These are phyloP conservation scores for Euphorbia tirucalli DNA, from an alignment of 345 rosid genomes.

Conservation along the genomic window DNA sequence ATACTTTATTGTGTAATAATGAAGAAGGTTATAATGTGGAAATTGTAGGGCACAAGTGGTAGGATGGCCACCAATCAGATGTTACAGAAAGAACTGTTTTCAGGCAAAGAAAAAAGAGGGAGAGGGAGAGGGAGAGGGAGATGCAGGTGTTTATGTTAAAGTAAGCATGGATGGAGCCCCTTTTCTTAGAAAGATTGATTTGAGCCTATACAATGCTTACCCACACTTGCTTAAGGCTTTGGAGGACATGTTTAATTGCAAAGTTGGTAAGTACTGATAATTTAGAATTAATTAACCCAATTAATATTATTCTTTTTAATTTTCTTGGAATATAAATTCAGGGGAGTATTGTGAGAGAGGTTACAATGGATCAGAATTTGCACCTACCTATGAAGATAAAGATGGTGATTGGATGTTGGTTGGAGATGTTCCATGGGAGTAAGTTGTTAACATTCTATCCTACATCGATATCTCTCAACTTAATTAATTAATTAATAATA, in stretches of 20 bases:
- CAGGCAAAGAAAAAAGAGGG: conserved; percentile 37
- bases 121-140: no score
- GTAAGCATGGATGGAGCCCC: conserved; percentile 79
- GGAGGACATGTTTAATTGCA: conserved; percentile 67
- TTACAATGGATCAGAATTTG: conserved; percentile 57
- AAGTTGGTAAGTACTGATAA: conserved; percentile 41
- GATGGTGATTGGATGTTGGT: conserved; percentile 33
- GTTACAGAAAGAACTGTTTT: conserved; percentile 52
- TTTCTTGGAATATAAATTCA: conserved; percentile 6
- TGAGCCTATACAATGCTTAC: conserved; percentile 52
- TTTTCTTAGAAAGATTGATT: conserved; percentile 66
- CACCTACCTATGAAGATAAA: conserved; percentile 29
- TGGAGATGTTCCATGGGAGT: conserved; percentile 34
- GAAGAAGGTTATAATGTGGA: no score
- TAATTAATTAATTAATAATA: no score
- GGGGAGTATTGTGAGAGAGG: conserved; percentile 54
- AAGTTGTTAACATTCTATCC: conserved; percentile 2
- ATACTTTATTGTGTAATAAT: no score
- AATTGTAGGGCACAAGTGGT: conserved; percentile 59
- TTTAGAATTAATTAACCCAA: no score
- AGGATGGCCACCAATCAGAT: conserved; percentile 79
- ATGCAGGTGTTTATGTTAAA: conserved; percentile 45
- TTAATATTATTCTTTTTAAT: no score
- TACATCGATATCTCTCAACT: no score
- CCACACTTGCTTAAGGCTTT: conserved; percentile 53